phyloP scores from a whole-genome alignment of 805 yeast genomes.

The Cyberlindnera subsufficiens region DNA sequence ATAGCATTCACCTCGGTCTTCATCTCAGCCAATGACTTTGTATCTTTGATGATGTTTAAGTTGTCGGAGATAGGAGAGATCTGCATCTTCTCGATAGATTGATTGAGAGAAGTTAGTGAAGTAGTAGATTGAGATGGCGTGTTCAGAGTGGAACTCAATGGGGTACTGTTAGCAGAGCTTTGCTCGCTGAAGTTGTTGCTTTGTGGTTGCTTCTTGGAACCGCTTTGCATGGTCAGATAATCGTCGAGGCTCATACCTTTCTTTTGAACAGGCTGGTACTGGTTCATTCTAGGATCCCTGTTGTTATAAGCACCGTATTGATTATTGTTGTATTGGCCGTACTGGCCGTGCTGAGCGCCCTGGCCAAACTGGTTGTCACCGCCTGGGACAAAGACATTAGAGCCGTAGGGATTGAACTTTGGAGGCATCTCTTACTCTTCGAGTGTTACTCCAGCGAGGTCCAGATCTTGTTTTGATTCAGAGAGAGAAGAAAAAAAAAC shows the following conservation, averaged over 20 bases:
- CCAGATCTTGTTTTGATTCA: too few species aligned
- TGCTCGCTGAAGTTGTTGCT: conserved; percentile 6
- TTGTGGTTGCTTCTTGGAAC: conserved; percentile 1
- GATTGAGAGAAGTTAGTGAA: conserved; percentile 65
- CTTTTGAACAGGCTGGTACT: conserved; percentile 10
- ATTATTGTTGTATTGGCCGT: neutral
- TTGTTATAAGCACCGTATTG: neutral
- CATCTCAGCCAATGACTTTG: conserved; percentile 29
- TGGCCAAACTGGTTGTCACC: conserved; percentile 10
- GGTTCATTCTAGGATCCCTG: conserved; percentile 7
- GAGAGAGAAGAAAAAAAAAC: too few species aligned
- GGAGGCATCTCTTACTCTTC: conserved; percentile 29
- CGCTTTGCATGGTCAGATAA: conserved; percentile 14
- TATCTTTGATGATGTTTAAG: conserved; percentile 43
- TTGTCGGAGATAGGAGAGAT: conserved; percentile 61
- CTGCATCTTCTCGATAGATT: conserved; percentile 61
- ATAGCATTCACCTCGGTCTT: conserved; percentile 31
- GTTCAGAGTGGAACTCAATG: conserved; percentile 18
- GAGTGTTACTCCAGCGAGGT: too few species aligned
- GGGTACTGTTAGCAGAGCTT: conserved; percentile 19
- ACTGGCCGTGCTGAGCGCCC: conserved; percentile 2
- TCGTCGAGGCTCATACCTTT: conserved; percentile 22
- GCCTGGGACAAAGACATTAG: conserved; percentile 27
- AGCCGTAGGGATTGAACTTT: conserved; percentile 30
- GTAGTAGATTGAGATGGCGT: conserved; percentile 56